These are phyloP conservation scores for Dacryopinax spathularia DNA, from an alignment of 768 basidiomycete species.

Conservation along the genomic window DNA sequence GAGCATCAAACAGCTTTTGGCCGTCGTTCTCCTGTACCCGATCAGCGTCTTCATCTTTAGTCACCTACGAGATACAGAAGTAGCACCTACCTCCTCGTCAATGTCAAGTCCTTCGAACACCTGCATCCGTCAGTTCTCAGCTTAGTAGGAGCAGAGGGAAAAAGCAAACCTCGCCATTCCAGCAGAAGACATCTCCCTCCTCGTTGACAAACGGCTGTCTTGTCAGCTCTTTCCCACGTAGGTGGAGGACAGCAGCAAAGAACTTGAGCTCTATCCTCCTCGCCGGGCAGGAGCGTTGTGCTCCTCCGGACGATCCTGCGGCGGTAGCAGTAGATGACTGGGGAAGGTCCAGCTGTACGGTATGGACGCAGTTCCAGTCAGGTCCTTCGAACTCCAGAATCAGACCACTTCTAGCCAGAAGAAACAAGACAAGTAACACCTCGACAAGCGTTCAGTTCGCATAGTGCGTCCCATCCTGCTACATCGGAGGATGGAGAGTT, in stretches of 20 bases:
- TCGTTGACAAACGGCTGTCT: constrained; percentile 49
- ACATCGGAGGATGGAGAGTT: too few relatives aligned
- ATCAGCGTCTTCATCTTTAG: not conserved
- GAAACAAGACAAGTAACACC: too few relatives aligned
- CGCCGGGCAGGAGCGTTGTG: not conserved
- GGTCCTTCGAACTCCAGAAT: too few relatives aligned
- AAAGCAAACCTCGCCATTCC: constrained; percentile 64
- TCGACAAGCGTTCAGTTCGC: constrained; percentile 7
- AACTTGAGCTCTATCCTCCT: constrained; percentile 22
- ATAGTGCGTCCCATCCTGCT: not conserved
- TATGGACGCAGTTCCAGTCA: too few relatives aligned
- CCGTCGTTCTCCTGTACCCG: constrained; percentile 55
- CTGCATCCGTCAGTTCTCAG: constrained; percentile 7
- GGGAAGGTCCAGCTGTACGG: too few relatives aligned
- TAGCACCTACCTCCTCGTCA: constrained; percentile 20
- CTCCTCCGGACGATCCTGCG: not conserved
- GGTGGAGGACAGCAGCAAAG: constrained; percentile 59
- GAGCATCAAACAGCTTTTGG: constrained; percentile 31
- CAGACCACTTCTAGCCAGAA: too few relatives aligned
- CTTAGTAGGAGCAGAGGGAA: not conserved
- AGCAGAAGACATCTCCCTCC: constrained; percentile 53
- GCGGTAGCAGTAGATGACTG: too few relatives aligned
- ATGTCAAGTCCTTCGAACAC: constrained; percentile 19
- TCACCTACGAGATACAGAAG: constrained; percentile 8
- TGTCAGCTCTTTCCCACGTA: constrained; percentile 45